Base-by-base conservation (phyloP, 1,284 basidiomycete genomes). In the Binderoboletus segoi region DNA sequence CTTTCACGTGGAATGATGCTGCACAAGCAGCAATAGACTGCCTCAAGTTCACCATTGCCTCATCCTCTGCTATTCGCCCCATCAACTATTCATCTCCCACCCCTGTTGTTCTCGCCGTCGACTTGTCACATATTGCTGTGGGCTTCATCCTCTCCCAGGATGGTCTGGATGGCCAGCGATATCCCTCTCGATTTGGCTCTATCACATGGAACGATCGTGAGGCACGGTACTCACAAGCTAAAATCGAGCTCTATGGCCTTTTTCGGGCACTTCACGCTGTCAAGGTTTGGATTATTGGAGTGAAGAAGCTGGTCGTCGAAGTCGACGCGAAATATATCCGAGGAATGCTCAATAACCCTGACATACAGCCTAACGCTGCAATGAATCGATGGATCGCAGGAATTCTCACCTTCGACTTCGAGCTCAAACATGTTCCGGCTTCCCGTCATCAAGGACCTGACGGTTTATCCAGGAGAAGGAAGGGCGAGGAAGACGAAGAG, bases 371-470 rank as follows among this genome's bases (percentile, higher is more conserved):
- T 0, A 73, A 63, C 12, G 66, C 71, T 0, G 63, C 67, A 2
- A 75, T 79, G 2, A 79, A 78, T 48, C 54, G 69, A 0, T 80
- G 79, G 76, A 76, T 80, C 12, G 63, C 67, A 3, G 63, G 65
- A 0, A 78, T 80, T 1, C 24, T 57, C 0, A 54, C 75, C 0
- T 79, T 77, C 48, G 58, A 67, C n/a, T 79, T 79, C 53, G 7
- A 3, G 3, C 30, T 42, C 21, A 33, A 35, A 8, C 37, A 56
- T 20, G 33, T 56, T 4, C 10, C 33, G 0, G 53, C 42, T 8
- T 3, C 12, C 1, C 15, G 16, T 1, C 52, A 54, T n/a, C 8
- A 32, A 2, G 51, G 47, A 1, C 51, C 26, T 0, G 51, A 54
- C 16, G 47, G 41, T 12, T 10, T 38, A 7, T 38, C 37, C 6